Base-by-base conservation (phyloP, 2,329 filamentous ascomycete genomes). In the Paracoccidioides brasiliensis region DNA sequence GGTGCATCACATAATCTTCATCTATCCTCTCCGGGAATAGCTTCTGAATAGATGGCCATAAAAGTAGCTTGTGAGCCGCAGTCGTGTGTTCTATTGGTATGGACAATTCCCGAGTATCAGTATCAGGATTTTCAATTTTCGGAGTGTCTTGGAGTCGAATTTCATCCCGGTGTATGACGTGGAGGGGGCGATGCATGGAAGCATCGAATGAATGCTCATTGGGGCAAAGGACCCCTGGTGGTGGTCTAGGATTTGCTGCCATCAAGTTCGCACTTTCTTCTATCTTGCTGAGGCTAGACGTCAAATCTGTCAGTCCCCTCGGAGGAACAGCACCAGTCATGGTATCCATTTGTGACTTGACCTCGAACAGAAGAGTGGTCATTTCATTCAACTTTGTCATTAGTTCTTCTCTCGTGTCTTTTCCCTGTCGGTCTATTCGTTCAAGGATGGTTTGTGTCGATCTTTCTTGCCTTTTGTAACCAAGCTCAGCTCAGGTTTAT, bases 81-180 rank as follows among this genome's bases (percentile, higher is more conserved):
- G 90, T 96, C 0, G 88, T 94, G 65, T 97, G 91, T 61, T 95
- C 88, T 33, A 84, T 80, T 0, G 89, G 87, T 55, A 95, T 87
- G 1, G 85, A 81, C 12, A 86, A 80, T 60, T 83, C 78, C 49
- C 81, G 82, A 33, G 69, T 68, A 35, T 71, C 67, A 8, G 52
- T 0, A 78, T 78, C 10, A 71, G 73, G 5, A 80, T 77, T 9
- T 53, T 55, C 76, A 12, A 60, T 65, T 60, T 55, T 61, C 60
- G 51, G 7, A 7, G 22, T 42, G 12, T 54, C 41, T 3, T 32
- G 6, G 5, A 12, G 7, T 30, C 22, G 38, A 15, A 32, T 8
- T 42, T 43, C 51, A 30, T 53, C 41, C 12, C 32, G 12, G 9
- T 50, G 30, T 22, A 10, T 8, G 14, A 3, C 10, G 14, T 9